Evolutionary conservation across 2,329 filamentous ascomycete species (phyloP).

Genomic region (Immersiporthe knoxdaviesiana): DNA sequence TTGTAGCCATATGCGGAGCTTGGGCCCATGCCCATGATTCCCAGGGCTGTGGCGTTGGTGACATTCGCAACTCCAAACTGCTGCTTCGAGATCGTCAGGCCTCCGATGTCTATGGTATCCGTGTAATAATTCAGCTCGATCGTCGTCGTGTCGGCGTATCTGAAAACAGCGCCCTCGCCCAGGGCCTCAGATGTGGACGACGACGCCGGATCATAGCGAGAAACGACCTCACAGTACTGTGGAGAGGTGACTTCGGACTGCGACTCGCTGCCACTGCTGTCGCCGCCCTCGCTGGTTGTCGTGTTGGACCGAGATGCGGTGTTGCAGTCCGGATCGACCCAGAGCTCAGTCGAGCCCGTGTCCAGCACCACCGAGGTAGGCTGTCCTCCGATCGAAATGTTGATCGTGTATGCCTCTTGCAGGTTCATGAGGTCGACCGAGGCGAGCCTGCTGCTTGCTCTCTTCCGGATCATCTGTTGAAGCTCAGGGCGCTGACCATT

Average conservation of each 20-base stretch:
- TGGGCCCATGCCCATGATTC: conserved; percentile 17
- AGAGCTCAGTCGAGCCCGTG: conserved; percentile 33
- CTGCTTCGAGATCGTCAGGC: conserved; percentile 11
- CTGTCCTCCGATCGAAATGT: conserved; percentile 19
- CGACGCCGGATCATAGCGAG: conserved; percentile 13
- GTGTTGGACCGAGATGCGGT: neutral
- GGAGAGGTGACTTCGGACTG: neutral
- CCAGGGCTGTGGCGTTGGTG: neutral
- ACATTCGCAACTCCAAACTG: conserved; percentile 17
- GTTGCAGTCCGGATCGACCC: conserved; percentile 30
- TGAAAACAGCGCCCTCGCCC: neutral
- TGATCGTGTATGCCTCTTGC: conserved; percentile 3
- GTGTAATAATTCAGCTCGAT: neutral
- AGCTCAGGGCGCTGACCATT: neutral
- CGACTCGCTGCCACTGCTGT: neutral
- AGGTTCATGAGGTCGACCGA: conserved; percentile 1
- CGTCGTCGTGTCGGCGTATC: neutral
- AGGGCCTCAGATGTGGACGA: conserved; percentile 11
- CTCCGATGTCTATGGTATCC: conserved; percentile 17
- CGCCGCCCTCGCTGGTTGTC: neutral
- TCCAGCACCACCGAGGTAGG: conserved; percentile 34
- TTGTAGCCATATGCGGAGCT: neutral
- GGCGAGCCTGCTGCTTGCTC: neutral
- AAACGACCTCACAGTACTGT: conserved; percentile 9
- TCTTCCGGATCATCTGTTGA: neutral